Conservation (phyloP, 78 protist genomes). For the Polysphondylium violaceum region DNA sequence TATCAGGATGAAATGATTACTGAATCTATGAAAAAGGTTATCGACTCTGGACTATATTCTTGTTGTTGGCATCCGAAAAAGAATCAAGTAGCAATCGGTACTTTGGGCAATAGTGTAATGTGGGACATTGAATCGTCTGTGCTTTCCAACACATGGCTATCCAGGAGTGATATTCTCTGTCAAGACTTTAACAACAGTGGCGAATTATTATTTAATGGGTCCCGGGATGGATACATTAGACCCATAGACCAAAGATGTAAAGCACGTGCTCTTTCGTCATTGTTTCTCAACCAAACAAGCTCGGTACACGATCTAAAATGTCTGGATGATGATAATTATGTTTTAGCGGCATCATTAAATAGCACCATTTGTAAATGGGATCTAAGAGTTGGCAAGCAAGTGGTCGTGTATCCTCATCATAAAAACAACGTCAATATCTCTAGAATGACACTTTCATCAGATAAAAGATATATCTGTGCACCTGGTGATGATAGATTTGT, state of each 20-base stretch:
- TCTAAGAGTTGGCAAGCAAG: slow-evolving; percentile 5
- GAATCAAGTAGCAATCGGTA: neutral
- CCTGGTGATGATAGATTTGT: slow-evolving; percentile 57
- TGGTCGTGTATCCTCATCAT: neutral
- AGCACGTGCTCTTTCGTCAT: neutral
- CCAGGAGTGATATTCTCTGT: slow-evolving; percentile 58
- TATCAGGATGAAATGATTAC: too few relatives aligned
- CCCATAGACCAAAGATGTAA: slow-evolving; percentile 30
- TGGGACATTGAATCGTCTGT: neutral
- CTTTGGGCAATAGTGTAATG: neutral
- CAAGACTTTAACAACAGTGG: slow-evolving; percentile 21
- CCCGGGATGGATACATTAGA: slow-evolving; percentile 58
- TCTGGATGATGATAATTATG: slow-evolving; percentile 44
- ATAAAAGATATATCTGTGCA: neutral
- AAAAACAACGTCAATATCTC: neutral
- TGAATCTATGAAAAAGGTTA: too few relatives aligned
- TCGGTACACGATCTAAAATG: slow-evolving; percentile 21
- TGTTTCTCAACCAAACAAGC: neutral
- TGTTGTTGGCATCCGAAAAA: slow-evolving; percentile 36
- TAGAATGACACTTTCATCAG: neutral
- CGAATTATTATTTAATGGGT: slow-evolving; percentile 31
- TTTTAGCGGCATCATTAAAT: slow-evolving; percentile 39
- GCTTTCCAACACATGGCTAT: neutral
- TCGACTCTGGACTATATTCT: too few relatives aligned
- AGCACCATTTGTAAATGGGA: slow-evolving; percentile 49